Evolutionary conservation across 306 rosid species (phyloP).

Genomic region (Potentilla sterilis): DNA sequence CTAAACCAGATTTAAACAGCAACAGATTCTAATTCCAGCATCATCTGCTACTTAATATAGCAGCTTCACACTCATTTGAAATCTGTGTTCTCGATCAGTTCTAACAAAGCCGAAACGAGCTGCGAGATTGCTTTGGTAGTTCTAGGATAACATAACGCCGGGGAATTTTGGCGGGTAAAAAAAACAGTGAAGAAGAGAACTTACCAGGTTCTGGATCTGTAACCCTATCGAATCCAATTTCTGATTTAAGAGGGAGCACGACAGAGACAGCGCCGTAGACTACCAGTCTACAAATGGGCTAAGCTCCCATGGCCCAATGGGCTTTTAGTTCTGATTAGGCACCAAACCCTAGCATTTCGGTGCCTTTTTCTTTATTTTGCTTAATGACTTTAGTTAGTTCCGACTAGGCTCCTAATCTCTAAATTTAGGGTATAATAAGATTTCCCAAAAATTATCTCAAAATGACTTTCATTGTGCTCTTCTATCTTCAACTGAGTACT

Average conservation of each 20-base stretch:
- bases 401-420: too few species aligned
- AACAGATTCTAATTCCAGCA: not conserved
- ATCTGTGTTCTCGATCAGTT: not conserved
- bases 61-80: not conserved
- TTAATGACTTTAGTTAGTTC: too few species aligned
- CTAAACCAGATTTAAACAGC: not conserved
- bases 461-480: not conserved
- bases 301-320: too few species aligned
- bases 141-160: not conserved
- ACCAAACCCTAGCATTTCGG: too few species aligned
- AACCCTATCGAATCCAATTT: not conserved
- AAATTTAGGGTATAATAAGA: too few species aligned
- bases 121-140: not conserved
- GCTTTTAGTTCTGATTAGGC: too few species aligned
- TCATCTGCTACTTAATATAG: not conserved
- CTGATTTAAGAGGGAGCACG: conserved; percentile 3
- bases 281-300: not conserved
- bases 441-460: not conserved
- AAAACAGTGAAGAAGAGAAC: not conserved
- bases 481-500: not conserved
- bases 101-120: not conserved
- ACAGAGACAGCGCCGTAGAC: not conserved
- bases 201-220: not conserved
- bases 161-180: not conserved
- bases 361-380: too few species aligned